These are phyloP conservation scores for Arabidopsis suecica DNA, from an alignment of 345 rosid species.

Conservation along the genomic window DNA sequence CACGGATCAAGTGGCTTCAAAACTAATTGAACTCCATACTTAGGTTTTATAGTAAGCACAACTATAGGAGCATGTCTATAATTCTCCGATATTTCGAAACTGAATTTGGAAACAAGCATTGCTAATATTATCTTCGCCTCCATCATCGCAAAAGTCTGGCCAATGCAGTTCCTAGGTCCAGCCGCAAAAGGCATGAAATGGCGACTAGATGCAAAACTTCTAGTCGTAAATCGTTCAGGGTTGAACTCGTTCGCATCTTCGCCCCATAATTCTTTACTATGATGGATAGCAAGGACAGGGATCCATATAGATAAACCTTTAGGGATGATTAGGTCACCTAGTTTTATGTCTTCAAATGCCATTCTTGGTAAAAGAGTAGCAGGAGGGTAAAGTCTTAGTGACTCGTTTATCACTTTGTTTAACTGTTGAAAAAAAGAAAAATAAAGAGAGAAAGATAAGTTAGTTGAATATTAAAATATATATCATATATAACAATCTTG, in stretches of 20 bases:
- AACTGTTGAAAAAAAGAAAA: constrained; percentile 52
- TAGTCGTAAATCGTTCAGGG: constrained; percentile 71
- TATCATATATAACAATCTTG: constrained; percentile 36
- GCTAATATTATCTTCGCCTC: constrained; percentile 80
- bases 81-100: constrained; percentile 58
- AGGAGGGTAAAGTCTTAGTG: constrained; percentile 91
- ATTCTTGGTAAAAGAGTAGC: constrained; percentile 86
- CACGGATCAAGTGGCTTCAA: constrained; percentile 53
- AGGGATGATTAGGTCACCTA: constrained; percentile 79
- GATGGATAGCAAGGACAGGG: constrained; percentile 91
- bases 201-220: constrained; percentile 54
- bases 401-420: constrained; percentile 86
- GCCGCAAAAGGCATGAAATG: constrained; percentile 84
- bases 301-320: constrained; percentile 96
- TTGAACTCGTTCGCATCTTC: constrained; percentile 85
- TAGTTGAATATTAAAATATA: constrained; percentile 39
- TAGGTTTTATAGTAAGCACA: constrained; percentile 77
- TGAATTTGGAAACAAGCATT: constrained; percentile 64
- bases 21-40: constrained; percentile 71
- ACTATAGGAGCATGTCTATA: constrained; percentile 80
- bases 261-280: constrained; percentile 88
- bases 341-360: constrained; percentile 86
- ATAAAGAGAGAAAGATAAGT: constrained; percentile 26
- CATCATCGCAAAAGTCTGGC: constrained; percentile 83
- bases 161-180: constrained; percentile 79